Evolutionary conservation across 1,284 basidiomycete genomes (phyloP).

Genomic region (Wolfiporia cocos): DNA sequence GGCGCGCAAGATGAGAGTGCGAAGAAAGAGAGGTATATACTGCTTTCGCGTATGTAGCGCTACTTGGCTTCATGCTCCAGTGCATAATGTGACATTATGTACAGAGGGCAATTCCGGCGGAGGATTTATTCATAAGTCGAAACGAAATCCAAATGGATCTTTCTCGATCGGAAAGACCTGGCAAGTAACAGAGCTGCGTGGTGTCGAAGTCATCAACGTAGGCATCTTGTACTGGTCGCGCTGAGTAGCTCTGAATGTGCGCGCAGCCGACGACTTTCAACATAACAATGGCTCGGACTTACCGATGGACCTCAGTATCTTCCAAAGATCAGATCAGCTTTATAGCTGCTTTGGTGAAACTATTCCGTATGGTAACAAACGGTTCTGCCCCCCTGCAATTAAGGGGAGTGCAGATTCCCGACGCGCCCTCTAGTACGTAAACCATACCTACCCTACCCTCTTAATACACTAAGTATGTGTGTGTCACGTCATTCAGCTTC

Average conservation of each 20-base stretch:
- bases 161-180: slow-evolving; percentile 99
- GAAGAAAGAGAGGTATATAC: slow-evolving; percentile 79
- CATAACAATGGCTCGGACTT: slow-evolving; percentile 79
- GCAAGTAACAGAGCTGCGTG: slow-evolving; percentile 78
- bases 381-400: slow-evolving; percentile 43
- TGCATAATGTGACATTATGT: too few relatives aligned
- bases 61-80: slow-evolving; percentile 5
- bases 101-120: slow-evolving; percentile 59
- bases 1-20: slow-evolving; percentile 56
- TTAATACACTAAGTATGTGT: background rate
- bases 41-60: slow-evolving; percentile 72
- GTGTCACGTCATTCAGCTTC: slow-evolving; percentile 18
- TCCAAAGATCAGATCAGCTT: slow-evolving; percentile 68
- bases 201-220: slow-evolving; percentile 67
- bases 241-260: background rate
- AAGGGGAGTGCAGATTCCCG: slow-evolving; percentile 46
- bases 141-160: slow-evolving; percentile 89
- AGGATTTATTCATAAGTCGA: slow-evolving; percentile 91
- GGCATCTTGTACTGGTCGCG: background rate
- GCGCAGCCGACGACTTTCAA: slow-evolving; percentile 49
- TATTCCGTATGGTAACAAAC: slow-evolving; percentile 61
- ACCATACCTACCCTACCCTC: background rate
- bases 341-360: slow-evolving; percentile 57
- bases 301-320: slow-evolving; percentile 83
- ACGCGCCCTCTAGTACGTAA: slow-evolving; percentile 29